Evolutionary conservation across 495 filamentous ascomycete genomes (phyloP).

Genomic region (Antarctomyces pellizariae): DNA sequence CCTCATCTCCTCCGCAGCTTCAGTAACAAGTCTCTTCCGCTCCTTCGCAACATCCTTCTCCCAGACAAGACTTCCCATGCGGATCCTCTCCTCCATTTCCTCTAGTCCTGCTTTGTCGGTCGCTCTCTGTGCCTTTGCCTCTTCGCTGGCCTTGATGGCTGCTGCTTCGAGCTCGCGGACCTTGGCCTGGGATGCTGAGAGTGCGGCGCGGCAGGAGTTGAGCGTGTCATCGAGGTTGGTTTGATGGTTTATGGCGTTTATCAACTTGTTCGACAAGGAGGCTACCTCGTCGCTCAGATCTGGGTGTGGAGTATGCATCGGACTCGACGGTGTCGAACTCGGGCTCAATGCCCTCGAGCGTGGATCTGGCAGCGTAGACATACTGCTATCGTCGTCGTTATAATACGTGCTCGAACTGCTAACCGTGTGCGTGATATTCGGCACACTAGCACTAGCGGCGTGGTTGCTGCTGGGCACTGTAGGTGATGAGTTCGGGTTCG

Average conservation of each 20-base stretch:
- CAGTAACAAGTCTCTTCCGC: slow-evolving; percentile 41
- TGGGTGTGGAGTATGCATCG: slow-evolving; percentile 10
- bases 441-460: too few relatives aligned
- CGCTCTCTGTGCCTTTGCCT: slow-evolving; percentile 19
- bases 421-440: too few relatives aligned
- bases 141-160: slow-evolving; percentile 13
- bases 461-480: too few relatives aligned
- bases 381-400: slow-evolving; percentile 10
- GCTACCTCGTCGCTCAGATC: slow-evolving; percentile 47
- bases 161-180: slow-evolving; percentile 41
- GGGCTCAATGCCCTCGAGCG: slow-evolving; percentile 11
- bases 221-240: slow-evolving; percentile 79
- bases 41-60: slow-evolving; percentile 44
- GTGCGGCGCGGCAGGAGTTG: slow-evolving; percentile 55
- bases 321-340: slow-evolving; percentile 1
- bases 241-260: slow-evolving; percentile 94
- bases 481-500: too few relatives aligned
- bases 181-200: slow-evolving; percentile 48
- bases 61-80: slow-evolving; percentile 44
- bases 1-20: slow-evolving; percentile 36
- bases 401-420: too few relatives aligned
- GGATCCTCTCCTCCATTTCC: slow-evolving; percentile 47
- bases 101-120: too few relatives aligned
- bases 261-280: slow-evolving; percentile 77
- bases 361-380: slow-evolving; percentile 13